Base-by-base conservation (phyloP, 73 alveolate species). In the Tetrahymena elliotti region DNA sequence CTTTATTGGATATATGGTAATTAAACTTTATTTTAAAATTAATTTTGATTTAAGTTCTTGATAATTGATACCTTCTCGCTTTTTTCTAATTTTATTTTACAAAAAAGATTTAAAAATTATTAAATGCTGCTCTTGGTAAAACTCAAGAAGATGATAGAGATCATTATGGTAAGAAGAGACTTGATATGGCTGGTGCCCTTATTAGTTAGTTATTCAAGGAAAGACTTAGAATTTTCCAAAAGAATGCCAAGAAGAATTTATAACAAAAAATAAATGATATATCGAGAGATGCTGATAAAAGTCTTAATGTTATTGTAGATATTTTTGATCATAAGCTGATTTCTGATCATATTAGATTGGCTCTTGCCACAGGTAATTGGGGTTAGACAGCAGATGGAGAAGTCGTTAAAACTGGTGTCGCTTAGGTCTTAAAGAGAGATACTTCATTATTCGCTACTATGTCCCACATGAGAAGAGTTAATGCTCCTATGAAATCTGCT, bases 101-200 rank as follows among this genome's bases (percentile, higher is more conserved):
- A 84, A 40, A 33, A 38, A 24, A 88, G 83, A 54, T 41, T 8
- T 92, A 41, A 84, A 83, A 94, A 94, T 47, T 97, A 53, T 97
- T 97, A 47, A 97, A 96, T 95, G 99, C 99, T 93, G 98, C 98
- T 82, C 97, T 99, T 22, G 99, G 99, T n/a, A 97, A 99, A 95
- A 98, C 98, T 15, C 96, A 94, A 31, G 99, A 98, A 95, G 99
- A 99, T 97, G 99, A 99, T 94, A 97, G 99, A 95, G 99, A 99
- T 97, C 99, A 99, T 97, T 99, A 99, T 97, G 99, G 99, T 13
- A 99, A 99, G 98, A 99, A 99, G 98, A 98, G 99, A 97, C 96
- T 99, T 27, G 99, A 99, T 97, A 98, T 98, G 99, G 99, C 99
- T 24, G 99, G 99, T 13, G 97, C 99, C 33, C 97, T 99, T 93